A percentile compares a stretch with the other conserved stretches of the same genome.
phyloP scores from a whole-genome alignment of 345 rosid genomes.

The Populus alba region DNA sequence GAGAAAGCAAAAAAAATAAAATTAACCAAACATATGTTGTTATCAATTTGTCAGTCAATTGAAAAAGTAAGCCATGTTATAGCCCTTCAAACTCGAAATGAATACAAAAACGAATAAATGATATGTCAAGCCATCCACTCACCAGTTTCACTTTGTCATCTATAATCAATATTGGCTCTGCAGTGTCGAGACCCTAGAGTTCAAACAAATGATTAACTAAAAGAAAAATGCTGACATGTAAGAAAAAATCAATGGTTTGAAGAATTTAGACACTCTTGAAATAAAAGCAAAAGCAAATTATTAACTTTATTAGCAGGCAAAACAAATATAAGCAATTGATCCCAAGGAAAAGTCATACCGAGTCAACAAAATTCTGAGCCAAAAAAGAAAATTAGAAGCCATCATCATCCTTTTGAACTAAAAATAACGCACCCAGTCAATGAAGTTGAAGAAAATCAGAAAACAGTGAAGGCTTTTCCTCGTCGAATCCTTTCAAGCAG shows the following conservation, averaged over 20 bases:
- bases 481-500: neutral
- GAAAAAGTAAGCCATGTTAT: neutral
- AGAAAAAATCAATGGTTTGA: neutral
- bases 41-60: neutral
- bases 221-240: too few species aligned
- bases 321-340: neutral
- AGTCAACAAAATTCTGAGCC: neutral
- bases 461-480: neutral
- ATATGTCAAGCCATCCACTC: conserved; percentile 18
- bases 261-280: too few species aligned
- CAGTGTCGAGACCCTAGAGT: conserved; percentile 56
- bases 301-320: too few species aligned
- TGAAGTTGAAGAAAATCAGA: too few species aligned
- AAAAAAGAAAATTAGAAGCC: neutral
- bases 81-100: neutral
- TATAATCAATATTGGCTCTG: conserved; percentile 49
- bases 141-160: conserved; percentile 55
- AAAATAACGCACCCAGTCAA: neutral
- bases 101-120: neutral
- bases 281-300: too few species aligned
- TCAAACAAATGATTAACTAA: neutral
- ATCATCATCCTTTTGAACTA: neutral
- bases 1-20: conserved; percentile 5
- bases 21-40: neutral
- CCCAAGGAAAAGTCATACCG: neutral